phyloP scores from a whole-genome alignment of 2,329 filamentous ascomycete species.

The Hymenoscyphus occultus region DNA sequence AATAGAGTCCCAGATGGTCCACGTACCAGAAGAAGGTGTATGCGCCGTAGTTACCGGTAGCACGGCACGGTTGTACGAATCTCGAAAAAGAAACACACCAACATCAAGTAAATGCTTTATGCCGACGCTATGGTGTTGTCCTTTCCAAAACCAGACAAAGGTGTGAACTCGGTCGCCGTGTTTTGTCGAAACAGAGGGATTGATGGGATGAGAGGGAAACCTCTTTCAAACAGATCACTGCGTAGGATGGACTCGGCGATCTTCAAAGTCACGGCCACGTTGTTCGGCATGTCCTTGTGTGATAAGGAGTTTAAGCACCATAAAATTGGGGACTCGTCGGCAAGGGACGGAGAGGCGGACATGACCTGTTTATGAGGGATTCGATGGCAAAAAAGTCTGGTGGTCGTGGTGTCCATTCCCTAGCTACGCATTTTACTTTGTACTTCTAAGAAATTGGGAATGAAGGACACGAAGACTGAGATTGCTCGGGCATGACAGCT shows the following conservation, averaged over 20 bases:
- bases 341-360: slow-evolving; percentile 6
- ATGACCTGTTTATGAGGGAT: no score
- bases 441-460: no score
- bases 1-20: background rate
- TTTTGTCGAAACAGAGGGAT: background rate
- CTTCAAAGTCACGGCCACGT: no score
- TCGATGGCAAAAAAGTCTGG: no score
- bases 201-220: background rate
- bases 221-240: background rate
- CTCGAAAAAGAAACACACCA: background rate
- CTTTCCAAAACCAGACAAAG: background rate
- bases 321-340: background rate
- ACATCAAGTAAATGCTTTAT: background rate
- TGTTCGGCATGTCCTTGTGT: background rate
- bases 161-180: background rate
- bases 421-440: no score
- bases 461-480: no score
- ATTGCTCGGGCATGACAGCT: background rate
- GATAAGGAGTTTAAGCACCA: slow-evolving; percentile 8
- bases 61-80: no score
- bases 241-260: no score
- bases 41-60: background rate
- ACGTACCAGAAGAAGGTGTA: background rate
- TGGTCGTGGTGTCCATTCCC: background rate
- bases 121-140: background rate